Evolutionary conservation across 2,329 filamentous ascomycete genomes (phyloP).

Genomic region (Fusarium redolens): DNA sequence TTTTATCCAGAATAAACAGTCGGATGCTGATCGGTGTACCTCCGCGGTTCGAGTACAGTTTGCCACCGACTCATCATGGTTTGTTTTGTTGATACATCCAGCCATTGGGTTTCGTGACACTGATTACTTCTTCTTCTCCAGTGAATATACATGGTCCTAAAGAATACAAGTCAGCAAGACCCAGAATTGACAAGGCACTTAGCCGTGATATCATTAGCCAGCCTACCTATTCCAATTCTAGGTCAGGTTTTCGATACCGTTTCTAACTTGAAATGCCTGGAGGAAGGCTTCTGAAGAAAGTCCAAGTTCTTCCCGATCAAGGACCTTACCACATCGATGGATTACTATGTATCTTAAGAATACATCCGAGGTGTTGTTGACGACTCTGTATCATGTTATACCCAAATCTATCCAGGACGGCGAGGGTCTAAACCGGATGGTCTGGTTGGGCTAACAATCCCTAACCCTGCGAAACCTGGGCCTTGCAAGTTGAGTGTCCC

Average conservation of each 20-base stretch:
- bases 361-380: not conserved
- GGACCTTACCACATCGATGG: not conserved
- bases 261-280: not conserved
- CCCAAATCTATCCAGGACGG: constrained; percentile 24
- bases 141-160: not conserved
- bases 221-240: constrained; percentile 3
- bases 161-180: not conserved
- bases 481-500: constrained; percentile 61
- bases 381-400: not conserved
- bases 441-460: constrained; percentile 31
- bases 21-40: not conserved
- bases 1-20: not conserved
- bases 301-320: not conserved
- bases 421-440: constrained; percentile 32
- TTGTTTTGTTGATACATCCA: not conserved
- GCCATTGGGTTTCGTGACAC: not conserved
- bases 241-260: not conserved
- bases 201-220: not conserved
- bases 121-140: not conserved
- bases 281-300: not conserved
- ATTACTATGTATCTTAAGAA: not conserved
- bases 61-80: not conserved
- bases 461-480: constrained; percentile 41
- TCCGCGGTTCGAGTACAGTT: not conserved
- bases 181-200: not conserved